Evolutionary conservation across 2,329 filamentous ascomycete species (phyloP), one percentile per base, ranked within the genome.

Genomic region (Pseudofabraea citricarpa): DNA sequence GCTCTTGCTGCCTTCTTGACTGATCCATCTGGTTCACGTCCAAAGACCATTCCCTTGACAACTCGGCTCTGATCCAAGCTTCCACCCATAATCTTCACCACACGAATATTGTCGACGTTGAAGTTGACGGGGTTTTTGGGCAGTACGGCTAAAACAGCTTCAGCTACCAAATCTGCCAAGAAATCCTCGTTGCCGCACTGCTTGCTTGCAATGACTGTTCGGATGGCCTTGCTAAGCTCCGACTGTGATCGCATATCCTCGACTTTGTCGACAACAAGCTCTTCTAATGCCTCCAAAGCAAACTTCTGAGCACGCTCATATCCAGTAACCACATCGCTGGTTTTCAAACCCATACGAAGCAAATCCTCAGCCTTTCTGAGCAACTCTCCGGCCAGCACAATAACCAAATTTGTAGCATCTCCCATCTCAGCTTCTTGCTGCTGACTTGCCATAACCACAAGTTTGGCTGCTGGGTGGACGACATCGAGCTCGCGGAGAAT

Each of bases 371-470:
- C 94, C 74, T 98, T 97, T 73, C 87, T 90, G 58, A 98, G 74
- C 60, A 98, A 74, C 74, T 98, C 93, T 53, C 94, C 93, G 5
- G 93, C 93, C 50, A 98, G 74, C 43, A 98, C 78, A 61, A 98
- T 97, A 58, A 98, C 93, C 65, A 98, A 71, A 70, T 98, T 98
- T 46, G 93, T 98, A 44, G 88, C 93, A 70, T 98, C 94, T 46
- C 93, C 93, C 88, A 98, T 95, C 79, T 98, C 93, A 32, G 90
- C 83, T 68, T 98, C 94, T 71, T 98, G 94, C 72, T 98, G 93
- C 70, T 98, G 93, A 66, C 87, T 91, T 49, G 93, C 91, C 94
- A 98, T 98, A 58, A 98, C 93, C 42, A 98, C 74, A 53, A 98
- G 77, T 73, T 98, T 98, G 40, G 93, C 94, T 45, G 93, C 93